Evolutionary conservation across 2,329 filamentous ascomycete genomes (phyloP).

Genomic region (Neopestalotiopsis rosae): DNA sequence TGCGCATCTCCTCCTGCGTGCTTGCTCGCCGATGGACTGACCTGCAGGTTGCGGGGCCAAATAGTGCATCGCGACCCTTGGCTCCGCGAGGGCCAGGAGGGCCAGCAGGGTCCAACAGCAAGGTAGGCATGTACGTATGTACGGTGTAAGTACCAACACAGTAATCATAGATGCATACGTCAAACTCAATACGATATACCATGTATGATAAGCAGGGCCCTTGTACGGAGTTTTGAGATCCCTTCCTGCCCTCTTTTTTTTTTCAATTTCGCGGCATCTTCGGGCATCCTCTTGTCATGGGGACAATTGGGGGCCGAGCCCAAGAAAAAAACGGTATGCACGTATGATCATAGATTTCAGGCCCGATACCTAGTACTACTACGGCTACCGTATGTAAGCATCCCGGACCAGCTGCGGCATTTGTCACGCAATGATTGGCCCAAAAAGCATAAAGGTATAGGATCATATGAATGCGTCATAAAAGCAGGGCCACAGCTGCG

Average conservation of each 20-base stretch:
- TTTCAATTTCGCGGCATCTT: background rate
- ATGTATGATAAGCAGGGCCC: background rate
- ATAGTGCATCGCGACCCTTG: conserved; percentile 1
- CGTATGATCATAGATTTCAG: background rate
- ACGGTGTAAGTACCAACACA: too few relatives aligned
- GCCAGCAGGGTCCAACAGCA: background rate
- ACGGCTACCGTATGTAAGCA: background rate
- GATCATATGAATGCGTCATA: background rate
- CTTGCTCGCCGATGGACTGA: background rate
- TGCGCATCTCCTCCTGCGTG: background rate
- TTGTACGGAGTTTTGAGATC: background rate
- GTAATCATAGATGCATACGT: too few relatives aligned
- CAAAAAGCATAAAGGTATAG: background rate
- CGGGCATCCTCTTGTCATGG: background rate
- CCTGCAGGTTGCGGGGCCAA: background rate
- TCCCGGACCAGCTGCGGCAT: background rate
- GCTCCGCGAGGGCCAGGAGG: background rate
- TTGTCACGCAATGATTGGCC: background rate
- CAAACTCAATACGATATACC: background rate
- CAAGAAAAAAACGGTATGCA: background rate
- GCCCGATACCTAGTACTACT: background rate
- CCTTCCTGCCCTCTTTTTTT: background rate
- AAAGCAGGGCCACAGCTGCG: conserved; percentile 1
- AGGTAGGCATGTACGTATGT: background rate
- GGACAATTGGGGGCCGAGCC: background rate